Evolutionary conservation across 345 rosid genomes (phyloP), one percentile per base, ranked within the genome.

Genomic region (Excoecaria cochinchinensis): DNA sequence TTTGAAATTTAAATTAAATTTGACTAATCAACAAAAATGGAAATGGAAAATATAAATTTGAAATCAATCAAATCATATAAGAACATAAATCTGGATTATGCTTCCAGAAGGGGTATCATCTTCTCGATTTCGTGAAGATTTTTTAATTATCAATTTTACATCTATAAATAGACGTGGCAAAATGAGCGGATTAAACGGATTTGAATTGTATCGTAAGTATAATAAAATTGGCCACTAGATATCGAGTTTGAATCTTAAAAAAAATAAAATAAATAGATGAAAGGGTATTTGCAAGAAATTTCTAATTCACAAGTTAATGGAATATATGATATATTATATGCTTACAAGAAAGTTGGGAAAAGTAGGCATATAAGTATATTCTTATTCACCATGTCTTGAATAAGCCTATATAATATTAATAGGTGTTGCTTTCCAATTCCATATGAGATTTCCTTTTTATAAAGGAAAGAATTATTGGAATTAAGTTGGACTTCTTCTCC

Each of bases 301-400:
- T 2, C 1, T 31, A 31, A 31, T 31, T 31, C 31, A 31, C 31
- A 31, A 31, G 31, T 2, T 31, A 31, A 52, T 36, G 16, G 61
- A 70, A 53, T 70, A 53, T 36, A 51, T 8, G 39, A 15, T 21
- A 14, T n/a, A n/a, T 11, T 17, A 63, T 15, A 9, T 71, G 40
- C 52, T 47, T 38, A 17, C 21, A 56, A 58, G 58, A 71, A 74
- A 74, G 60, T 69, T 77, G 69, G 31, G 73, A 31, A 51, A 73
- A 12, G 13, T 62, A 46, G 70, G 73, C 3, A 69, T 31, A 75
- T 36, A 15, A 52, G 80, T 67, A 84, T 84, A 82, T 84, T 82
- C 85, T 24, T 58, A 73, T 46, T 75, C 79, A 25, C 50, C 9
- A 62, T 21, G 42, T 19, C 58, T 60, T 56, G 38, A 4, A 24